These are phyloP conservation scores for Ogataea nonfermentans DNA, from an alignment of 805 yeast species.

Conservation along the genomic window DNA sequence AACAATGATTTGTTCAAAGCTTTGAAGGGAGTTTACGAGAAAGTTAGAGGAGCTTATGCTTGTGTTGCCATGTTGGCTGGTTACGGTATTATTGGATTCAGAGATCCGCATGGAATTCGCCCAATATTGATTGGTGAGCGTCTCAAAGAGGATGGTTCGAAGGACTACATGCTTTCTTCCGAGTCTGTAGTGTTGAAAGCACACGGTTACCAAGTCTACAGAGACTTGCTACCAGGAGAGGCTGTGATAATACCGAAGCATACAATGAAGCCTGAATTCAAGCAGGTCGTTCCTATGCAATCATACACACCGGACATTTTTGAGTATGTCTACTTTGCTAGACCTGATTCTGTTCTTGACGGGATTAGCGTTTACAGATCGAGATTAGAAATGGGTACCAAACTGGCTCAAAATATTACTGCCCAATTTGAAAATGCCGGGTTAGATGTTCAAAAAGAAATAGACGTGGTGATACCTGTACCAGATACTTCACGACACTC, in stretches of 20 bases:
- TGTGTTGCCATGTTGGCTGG: slow-evolving; percentile 95
- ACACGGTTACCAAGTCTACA: slow-evolving; percentile 74
- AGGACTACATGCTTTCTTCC: slow-evolving; percentile 91
- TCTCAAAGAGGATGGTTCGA: slow-evolving; percentile 58
- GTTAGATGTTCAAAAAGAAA: slow-evolving; percentile 48
- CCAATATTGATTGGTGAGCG: slow-evolving; percentile 89
- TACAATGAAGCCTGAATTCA: slow-evolving; percentile 68
- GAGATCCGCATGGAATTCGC: slow-evolving; percentile 96
- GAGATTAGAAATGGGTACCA: slow-evolving; percentile 90
- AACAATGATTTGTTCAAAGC: slow-evolving; percentile 87
- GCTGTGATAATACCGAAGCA: slow-evolving; percentile 90
- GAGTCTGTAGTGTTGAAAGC: slow-evolving; percentile 95
- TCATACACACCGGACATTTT: slow-evolving; percentile 92
- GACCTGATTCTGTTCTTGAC: slow-evolving; percentile 94
- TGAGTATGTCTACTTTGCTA: slow-evolving; percentile 96
- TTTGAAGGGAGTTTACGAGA: slow-evolving; percentile 72
- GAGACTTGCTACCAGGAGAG: slow-evolving; percentile 92
- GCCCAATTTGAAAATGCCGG: slow-evolving; percentile 37
- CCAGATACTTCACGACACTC: slow-evolving; percentile 98
- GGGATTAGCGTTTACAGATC: slow-evolving; percentile 96
- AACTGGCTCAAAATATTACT: slow-evolving; percentile 71
- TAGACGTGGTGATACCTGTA: slow-evolving; percentile 96
- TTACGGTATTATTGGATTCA: slow-evolving; percentile 89
- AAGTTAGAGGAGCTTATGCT: slow-evolving; percentile 95
- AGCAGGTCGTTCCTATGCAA: slow-evolving; percentile 77